Evolutionary conservation across 2,329 filamentous ascomycete species (phyloP), one percentile per base, ranked within the genome.

Genomic region (Coniochaeta sp.): DNA sequence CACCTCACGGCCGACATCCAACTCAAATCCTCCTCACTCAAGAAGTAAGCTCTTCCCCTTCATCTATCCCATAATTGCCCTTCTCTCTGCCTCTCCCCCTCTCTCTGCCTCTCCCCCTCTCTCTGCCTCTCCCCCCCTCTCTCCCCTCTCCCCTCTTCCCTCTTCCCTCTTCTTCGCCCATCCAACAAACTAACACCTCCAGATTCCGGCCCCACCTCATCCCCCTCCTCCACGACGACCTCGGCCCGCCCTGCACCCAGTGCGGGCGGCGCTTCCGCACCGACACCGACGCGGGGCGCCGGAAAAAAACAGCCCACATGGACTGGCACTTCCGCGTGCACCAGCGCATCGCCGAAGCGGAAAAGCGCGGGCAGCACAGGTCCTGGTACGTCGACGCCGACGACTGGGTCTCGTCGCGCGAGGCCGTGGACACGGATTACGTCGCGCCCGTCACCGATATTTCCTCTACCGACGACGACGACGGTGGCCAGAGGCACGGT

Each of bases 251-350:
- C 52, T 99, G 94, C 67, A 89, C 86, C 12, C 92, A 92, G 53
- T 99, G 94, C 65, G 94, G 92, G 20, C 82, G 91, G 54, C 85
- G 94, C 2, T 99, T 99, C 67, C 79, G 79, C 51, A 81, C 81
- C 4, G 88, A 89, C 48, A n/a, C n/a, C n/a, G 45, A 85, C 12
- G 83, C 88, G 57, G 92, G 92, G 12, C 87, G 83, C 61, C 85
- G 86, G 64, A 88, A 87, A 73, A 97, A 97, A 72, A 89, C 86
- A 20, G 83, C 86, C 3, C 94, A 99, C 65, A 85, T 99, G 76
- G 94, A 99, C 69, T 99, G 94, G 94, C 94, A 99, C 69, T 99
- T 99, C 72, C 85, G 87, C 52, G 91, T 92, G 22, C 92, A 96
- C 63, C 87, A 91, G 62, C 86, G 91, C 45, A 89, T 95, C 70